Evolutionary conservation across 495 filamentous ascomycete genomes (phyloP), one percentile per base, ranked within the genome.

Genomic region (Astrothelium macrocarpum): DNA sequence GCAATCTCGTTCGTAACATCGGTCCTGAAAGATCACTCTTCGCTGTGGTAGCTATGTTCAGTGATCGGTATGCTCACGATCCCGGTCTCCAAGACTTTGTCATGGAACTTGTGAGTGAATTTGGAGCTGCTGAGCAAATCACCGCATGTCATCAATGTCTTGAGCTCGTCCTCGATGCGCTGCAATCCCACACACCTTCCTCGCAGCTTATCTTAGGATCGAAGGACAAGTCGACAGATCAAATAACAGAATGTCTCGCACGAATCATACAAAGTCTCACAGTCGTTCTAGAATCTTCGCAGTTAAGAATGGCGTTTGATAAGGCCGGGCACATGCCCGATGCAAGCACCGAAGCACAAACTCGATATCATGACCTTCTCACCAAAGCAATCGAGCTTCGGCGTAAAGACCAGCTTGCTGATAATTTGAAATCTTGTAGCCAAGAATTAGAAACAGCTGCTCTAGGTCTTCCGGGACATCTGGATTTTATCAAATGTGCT

Each of bases 401-500:
- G 1, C 68, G 68, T 20, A 26, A 4, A 11, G 49, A 9, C 7
- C 26, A 56, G 11, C 7, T 26, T 16, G 49, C 11, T 9, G 25
- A 20, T 2, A 9, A 12, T 56, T 16, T 56, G 20, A n/a, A 56
- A 56, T 12, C 49, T 29, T 56, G 12, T 12, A 20, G 9, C 25
- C 23, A 16, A 10, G 49, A 56, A 20, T 9, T 29, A 9, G 49
- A 56, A 56, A 20, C 23, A 32, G 82, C 86, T 32, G 77, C 94
- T 5, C 80, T 98, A 20, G 83, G 87, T 59, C 82, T 95, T 18
- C 78, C 96, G 53, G 90, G 91, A 2, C 89, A 88, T 9, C 79
- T 83, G 42, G 89, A 95, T 74, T 90, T 97, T 75, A 84, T 96
- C 68, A 86, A 88, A 69, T 88, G 89, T 23, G 86, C 93, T 49